Evolutionary conservation across 495 filamentous ascomycete genomes (phyloP), one percentile per base, ranked within the genome.

Genomic region (Penicillium herquei): DNA sequence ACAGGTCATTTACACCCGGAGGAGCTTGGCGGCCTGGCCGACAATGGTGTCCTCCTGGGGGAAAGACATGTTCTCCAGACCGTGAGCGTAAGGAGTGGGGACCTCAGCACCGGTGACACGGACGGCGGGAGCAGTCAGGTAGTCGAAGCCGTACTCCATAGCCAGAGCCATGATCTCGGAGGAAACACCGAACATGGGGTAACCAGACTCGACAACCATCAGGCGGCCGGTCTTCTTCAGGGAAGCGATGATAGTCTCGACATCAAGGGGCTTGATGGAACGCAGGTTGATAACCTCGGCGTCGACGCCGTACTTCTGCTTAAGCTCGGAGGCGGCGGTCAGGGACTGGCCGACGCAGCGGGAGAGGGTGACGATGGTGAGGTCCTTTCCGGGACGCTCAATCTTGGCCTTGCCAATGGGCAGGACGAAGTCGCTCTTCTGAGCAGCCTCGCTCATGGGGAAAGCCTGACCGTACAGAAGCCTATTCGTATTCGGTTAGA

Each of bases 401-500:
- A 98, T 88, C 84, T 98, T 98, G 68, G 94, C 94, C 84, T 98
- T 98, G 72, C 94, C 94, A 68, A 98, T 85, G 49, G 94, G 94
- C 49, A 98, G 69, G 58, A 97, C 92, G 68, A 97, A 98, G 76
- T 98, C 95, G 71, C 87, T 87, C 74, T 87, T 91, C 77, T 96
- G 94, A 43, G 91, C 90, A 33, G 89, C 94, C 72, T 91, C 91
- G 69, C 89, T 94, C 92, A 98, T 96, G 55, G 91, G 91, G 82
- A 98, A 98, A 30, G 79, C 72, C 67, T 90, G 86, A 67, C 93
- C 93, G 78, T 98, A 98, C 63, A 98, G 80, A 61, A 98, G 82
- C 70, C 85, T 88, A 62, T 45, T 52, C 21, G 21, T 2, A 26
- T 26, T 26, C 21, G 21, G 21, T 26, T 26, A 26, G 21, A 26